Evolutionary conservation across 2,329 filamentous ascomycete genomes (phyloP).

Genomic region (Tolypocladium pustulatum): DNA sequence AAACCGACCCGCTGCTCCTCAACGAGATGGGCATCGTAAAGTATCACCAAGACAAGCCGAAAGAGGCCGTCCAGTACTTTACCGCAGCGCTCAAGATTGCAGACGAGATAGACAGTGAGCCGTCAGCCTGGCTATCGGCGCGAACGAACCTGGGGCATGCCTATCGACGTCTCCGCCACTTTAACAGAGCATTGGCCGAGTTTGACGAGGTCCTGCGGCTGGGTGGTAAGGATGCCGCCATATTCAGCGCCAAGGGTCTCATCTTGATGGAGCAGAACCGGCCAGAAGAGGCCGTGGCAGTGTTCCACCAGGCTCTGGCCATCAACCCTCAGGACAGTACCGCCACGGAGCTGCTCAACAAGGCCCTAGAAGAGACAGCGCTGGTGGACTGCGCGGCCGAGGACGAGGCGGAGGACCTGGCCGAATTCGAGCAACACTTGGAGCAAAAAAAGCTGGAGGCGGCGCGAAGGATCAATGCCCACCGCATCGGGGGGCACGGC

Average conservation of each 20-base stretch:
- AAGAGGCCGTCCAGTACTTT: conserved; percentile 70
- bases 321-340: conserved; percentile 72
- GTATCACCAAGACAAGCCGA: conserved; percentile 77
- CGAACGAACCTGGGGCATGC: conserved; percentile 86
- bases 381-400: conserved; percentile 31
- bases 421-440: conserved; percentile 42
- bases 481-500: conserved; percentile 8
- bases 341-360: conserved; percentile 66
- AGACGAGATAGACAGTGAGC: conserved; percentile 70
- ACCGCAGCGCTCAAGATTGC: conserved; percentile 66
- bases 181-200: conserved; percentile 61
- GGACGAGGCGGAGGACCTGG: conserved; percentile 35
- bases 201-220: conserved; percentile 83
- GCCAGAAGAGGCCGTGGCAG: conserved; percentile 66
- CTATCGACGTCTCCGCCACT: conserved; percentile 59
- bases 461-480: conserved; percentile 22
- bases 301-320: conserved; percentile 75
- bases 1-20: conserved; percentile 76
- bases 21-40: conserved; percentile 96
- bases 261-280: conserved; percentile 69
- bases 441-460: conserved; percentile 35
- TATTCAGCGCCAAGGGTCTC: conserved; percentile 76
- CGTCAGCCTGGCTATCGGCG: conserved; percentile 71
- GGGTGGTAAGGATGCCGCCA: conserved; percentile 66
- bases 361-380: conserved; percentile 56